Evolutionary conservation across 805 yeast genomes (phyloP).

Genomic region (Wickerhamiella azymoides): DNA sequence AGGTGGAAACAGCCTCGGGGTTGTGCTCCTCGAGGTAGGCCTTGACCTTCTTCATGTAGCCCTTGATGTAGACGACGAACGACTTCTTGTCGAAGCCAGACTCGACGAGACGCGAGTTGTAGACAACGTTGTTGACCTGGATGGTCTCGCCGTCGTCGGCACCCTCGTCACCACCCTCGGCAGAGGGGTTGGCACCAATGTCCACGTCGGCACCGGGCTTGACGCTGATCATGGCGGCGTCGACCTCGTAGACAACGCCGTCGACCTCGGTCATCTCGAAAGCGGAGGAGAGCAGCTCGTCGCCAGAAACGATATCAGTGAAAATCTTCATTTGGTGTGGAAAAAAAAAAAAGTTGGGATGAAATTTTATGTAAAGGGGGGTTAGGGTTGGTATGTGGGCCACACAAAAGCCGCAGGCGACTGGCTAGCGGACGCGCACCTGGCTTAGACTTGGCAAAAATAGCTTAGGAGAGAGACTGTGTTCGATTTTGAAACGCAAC

Average conservation of each 20-base stretch:
- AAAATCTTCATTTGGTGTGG: conserved; percentile 25
- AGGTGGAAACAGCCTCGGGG: conserved; percentile 77
- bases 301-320: conserved; percentile 77
- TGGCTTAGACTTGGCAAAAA: too few relatives aligned
- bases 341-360: conserved; percentile 4
- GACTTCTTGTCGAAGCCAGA: conserved; percentile 97
- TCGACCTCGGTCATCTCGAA: conserved; percentile 81
- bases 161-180: conserved; percentile 81
- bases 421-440: too few relatives aligned
- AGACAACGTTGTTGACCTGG: conserved; percentile 93
- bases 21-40: conserved; percentile 72
- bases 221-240: conserved; percentile 84
- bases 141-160: conserved; percentile 75
- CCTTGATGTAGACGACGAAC: conserved; percentile 90
- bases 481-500: too few relatives aligned
- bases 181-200: conserved; percentile 99
- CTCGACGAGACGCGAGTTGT: conserved; percentile 96
- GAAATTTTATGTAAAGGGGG: conserved; percentile 1
- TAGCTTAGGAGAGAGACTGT: too few relatives aligned
- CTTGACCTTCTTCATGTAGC: conserved; percentile 96
- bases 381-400: not conserved
- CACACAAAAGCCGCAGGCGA: too few relatives aligned
- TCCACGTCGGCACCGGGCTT: conserved; percentile 80
- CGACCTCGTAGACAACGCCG: conserved; percentile 89
- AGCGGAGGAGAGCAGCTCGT: conserved; percentile 90